Evolutionary conservation across 768 basidiomycete species (phyloP), one percentile per base, ranked within the genome.

Genomic region (Boletus huronensis): DNA sequence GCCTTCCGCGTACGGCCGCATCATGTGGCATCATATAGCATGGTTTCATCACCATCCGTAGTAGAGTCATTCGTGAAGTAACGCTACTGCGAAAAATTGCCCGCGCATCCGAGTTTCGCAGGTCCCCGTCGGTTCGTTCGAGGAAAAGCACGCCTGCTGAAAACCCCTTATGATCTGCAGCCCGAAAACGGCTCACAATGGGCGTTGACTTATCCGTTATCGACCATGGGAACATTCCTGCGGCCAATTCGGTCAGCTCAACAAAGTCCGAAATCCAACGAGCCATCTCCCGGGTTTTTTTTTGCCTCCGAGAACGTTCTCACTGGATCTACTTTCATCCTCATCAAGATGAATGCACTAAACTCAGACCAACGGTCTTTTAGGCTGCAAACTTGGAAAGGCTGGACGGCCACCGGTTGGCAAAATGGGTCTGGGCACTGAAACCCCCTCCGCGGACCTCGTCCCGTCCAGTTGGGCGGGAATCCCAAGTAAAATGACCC

Each of bases 261-360:
- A 58, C 64, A 70, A 59, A 48, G 50, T 29, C 68, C 63, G 66
- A 61, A 61, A 52, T 39, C 35, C 43, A 46, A 41, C 44, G 8
- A 52, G 40, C 53, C 32, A 28, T 21, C 39, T 53, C 49, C 53
- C 44, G 40, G 55, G 41, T 31, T 43, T 51, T 43, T 51, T 54
- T 40, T 43, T 63, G 55, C 48, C 48, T 41, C 59, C 51, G 56
- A 53, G 31, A 10, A 26, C 29, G 11, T 65, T 71, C 70, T 52
- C 70, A 70, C 57, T 54, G 55, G 46, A 19, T 6, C 57, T 59
- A 66, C 61, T 63, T 67, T 65, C 45, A 47, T 35, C 46, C 43
- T 13, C 26, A 5, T 23, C 50, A 52, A 38, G 55, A 40, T 31
- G 47, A 48, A 55, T 26, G 34, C 16, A 25, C 46, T 40, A 43